Conservation (phyloP, 1,139 yeast genomes). For the Yamadazyma trypodendri region DNA sequence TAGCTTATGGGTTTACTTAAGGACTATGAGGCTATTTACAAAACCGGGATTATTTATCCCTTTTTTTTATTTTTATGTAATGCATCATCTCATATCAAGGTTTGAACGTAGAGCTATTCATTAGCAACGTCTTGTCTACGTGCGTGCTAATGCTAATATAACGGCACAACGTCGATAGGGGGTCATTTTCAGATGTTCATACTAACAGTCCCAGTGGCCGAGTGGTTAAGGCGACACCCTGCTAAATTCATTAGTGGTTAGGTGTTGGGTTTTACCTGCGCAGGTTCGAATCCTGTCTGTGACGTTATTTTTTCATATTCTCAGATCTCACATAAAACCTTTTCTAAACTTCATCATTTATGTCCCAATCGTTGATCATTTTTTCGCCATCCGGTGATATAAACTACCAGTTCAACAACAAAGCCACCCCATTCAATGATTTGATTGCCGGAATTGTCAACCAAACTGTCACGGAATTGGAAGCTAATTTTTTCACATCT, state of each 20-base stretch:
- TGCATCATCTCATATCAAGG: too few relatives aligned
- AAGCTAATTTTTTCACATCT: conserved; percentile 34
- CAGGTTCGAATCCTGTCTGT: conserved; percentile 91
- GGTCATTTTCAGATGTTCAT: neutral
- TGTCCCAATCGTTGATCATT: conserved; percentile 37
- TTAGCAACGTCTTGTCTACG: too few relatives aligned
- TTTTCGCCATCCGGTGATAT: conserved; percentile 39
- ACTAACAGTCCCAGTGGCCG: conserved; percentile 66
- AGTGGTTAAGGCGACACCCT: conserved; percentile 90
- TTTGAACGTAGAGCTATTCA: too few relatives aligned
- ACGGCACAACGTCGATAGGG: too few relatives aligned
- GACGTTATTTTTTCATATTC: conserved; percentile 50
- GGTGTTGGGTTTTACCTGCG: conserved; percentile 86
- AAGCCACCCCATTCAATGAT: conserved; percentile 42
- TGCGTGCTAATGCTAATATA: too few relatives aligned
- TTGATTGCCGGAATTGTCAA: conserved; percentile 38
- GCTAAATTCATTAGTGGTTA: conserved; percentile 37
- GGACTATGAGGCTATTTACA: too few relatives aligned
- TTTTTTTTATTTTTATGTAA: too few relatives aligned
- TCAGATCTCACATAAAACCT: neutral
- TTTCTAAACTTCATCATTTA: conserved; percentile 6
- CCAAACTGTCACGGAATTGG: conserved; percentile 34
- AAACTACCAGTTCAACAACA: conserved; percentile 37
- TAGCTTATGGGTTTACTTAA: too few relatives aligned
- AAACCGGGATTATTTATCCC: too few relatives aligned